Percentiles rank a stretch among this genome's conserved stretches.
phyloP scores from a whole-genome alignment of 1,284 basidiomycete genomes.

The Tylopilus orsonianus region DNA sequence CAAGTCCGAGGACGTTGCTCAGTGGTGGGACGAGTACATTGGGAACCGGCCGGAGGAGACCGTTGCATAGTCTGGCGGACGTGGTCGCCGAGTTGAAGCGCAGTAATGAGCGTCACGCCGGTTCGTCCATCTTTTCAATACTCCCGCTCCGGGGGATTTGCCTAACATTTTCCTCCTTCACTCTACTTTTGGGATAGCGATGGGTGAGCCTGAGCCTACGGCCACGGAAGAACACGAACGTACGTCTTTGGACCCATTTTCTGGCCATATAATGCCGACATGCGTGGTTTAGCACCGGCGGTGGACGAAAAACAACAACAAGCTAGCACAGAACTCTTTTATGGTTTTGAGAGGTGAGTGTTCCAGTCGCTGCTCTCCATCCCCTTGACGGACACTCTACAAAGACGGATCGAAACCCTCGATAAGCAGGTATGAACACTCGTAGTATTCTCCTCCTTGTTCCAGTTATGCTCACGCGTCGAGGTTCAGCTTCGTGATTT shows the following conservation, averaged over 20 bases:
- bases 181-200: too few species aligned
- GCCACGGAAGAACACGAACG: slow-evolving; percentile 21
- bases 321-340: slow-evolving; percentile 24
- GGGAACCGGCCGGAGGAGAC: slow-evolving; percentile 2
- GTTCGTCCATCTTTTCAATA: slow-evolving; percentile 11
- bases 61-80: slow-evolving; percentile 20
- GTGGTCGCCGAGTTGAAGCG: slow-evolving; percentile 24
- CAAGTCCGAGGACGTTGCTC: slow-evolving; percentile 18
- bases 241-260: slow-evolving; percentile 1
- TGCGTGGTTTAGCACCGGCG: slow-evolving; percentile 16
- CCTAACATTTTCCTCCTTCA: too few species aligned
- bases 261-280: neutral
- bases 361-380: neutral
- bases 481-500: slow-evolving; percentile 31
- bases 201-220: slow-evolving; percentile 27
- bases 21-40: slow-evolving; percentile 10
- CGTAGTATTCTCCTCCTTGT: neutral
- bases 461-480: neutral
- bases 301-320: slow-evolving; percentile 29
- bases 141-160: too few species aligned
- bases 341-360: slow-evolving; percentile 25
- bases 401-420: slow-evolving; percentile 31
- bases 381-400: neutral
- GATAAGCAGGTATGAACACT: slow-evolving; percentile 31
- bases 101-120: slow-evolving; percentile 15